Conservation (phyloP, 495 filamentous ascomycete genomes). For the Choiromyces venosus region DNA sequence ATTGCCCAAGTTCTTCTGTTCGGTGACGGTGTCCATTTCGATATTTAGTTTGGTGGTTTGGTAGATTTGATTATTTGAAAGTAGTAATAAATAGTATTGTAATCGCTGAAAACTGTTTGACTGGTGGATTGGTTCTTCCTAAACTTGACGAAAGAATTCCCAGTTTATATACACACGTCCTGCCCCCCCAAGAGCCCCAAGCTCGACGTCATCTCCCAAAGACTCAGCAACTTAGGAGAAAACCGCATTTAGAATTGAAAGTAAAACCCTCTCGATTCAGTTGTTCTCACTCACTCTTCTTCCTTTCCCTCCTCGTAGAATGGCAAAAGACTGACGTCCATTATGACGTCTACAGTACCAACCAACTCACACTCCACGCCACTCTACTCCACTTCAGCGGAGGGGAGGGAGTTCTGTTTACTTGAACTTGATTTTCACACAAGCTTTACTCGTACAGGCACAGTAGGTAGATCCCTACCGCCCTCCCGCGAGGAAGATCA, state of each 20-base stretch:
- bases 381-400: neutral
- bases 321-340: neutral
- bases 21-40: conserved; percentile 25
- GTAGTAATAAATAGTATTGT: neutral
- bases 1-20: conserved; percentile 44
- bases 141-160: neutral
- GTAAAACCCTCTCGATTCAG: neutral
- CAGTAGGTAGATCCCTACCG: neutral
- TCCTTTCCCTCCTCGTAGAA: neutral
- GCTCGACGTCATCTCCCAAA: neutral
- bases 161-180: neutral
- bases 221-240: neutral
- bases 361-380: neutral
- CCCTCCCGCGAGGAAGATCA: neutral
- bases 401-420: neutral
- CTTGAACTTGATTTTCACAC: neutral
- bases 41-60: neutral
- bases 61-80: neutral
- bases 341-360: neutral
- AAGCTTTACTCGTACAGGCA: neutral
- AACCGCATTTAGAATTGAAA: neutral
- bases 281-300: neutral
- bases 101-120: neutral
- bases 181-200: neutral
- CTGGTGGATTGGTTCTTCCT: too few species aligned